Evolutionary conservation across 495 filamentous ascomycete genomes (phyloP).

Genomic region (Penicillium turbatum): DNA sequence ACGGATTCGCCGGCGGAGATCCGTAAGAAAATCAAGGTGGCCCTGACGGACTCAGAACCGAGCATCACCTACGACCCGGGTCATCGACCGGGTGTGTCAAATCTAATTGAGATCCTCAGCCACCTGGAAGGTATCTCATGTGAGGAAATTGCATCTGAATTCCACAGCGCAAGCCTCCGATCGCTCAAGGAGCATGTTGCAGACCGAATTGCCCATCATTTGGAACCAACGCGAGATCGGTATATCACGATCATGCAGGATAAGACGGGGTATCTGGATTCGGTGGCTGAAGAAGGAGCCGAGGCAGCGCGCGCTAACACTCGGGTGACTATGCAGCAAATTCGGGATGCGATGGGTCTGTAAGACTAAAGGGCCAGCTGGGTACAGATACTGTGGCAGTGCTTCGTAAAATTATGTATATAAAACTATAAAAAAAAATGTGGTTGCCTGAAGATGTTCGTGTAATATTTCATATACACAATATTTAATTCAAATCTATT

Average conservation of each 20-base stretch:
- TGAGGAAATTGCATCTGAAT: conserved; percentile 52
- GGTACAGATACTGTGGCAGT: neutral
- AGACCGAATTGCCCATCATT: conserved; percentile 46
- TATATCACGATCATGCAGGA: conserved; percentile 52
- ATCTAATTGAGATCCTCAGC: conserved; percentile 72
- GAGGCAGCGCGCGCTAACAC: conserved; percentile 60
- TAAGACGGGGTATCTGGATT: conserved; percentile 50
- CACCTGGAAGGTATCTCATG: conserved; percentile 55
- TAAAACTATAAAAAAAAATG: no score
- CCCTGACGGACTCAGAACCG: conserved; percentile 69
- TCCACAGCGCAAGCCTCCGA: conserved; percentile 48
- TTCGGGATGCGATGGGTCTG: conserved; percentile 62
- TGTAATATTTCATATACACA: no score
- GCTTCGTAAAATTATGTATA: no score
- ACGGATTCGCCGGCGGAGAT: conserved; percentile 64
- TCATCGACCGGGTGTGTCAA: conserved; percentile 75
- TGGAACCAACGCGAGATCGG: conserved; percentile 57
- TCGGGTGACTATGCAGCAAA: conserved; percentile 58
- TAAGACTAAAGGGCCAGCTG: conserved; percentile 19
- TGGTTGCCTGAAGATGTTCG: no score
- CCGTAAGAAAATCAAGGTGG: conserved; percentile 58
- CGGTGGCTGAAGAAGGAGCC: conserved; percentile 57
- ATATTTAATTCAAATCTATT: no score
- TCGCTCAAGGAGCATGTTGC: conserved; percentile 64
- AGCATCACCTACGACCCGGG: conserved; percentile 67